phyloP scores from a whole-genome alignment of 2,329 filamentous ascomycete species.

The Penicillium sp. region DNA sequence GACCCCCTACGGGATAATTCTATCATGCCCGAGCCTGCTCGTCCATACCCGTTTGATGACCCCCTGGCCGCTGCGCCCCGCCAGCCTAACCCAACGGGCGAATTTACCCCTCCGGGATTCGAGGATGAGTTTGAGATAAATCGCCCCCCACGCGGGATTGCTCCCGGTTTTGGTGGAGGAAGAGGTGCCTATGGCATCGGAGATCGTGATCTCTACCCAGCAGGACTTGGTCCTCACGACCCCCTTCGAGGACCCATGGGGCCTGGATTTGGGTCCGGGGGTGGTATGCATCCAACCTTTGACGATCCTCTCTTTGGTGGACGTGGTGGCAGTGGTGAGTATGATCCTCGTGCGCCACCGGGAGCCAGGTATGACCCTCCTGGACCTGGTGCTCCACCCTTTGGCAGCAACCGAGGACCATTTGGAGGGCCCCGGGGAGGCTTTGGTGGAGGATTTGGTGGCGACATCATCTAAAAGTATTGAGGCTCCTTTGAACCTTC shows the following conservation, averaged over 20 bases:
- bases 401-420: conserved; percentile 46
- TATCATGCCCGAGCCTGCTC: conserved; percentile 57
- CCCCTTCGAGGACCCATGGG: conserved; percentile 70
- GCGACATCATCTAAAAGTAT: conserved; percentile 40
- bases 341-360: conserved; percentile 74
- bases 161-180: conserved; percentile 45
- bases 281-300: conserved; percentile 95
- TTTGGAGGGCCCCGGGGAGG: conserved; percentile 44
- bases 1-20: conserved; percentile 54
- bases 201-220: conserved; percentile 83
- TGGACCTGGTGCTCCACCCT: conserved; percentile 63
- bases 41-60: conserved; percentile 67
- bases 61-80: conserved; percentile 62
- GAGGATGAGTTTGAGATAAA: conserved; percentile 90
- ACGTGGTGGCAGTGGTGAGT: conserved; percentile 50
- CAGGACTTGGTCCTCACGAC: conserved; percentile 80
- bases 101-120: conserved; percentile 84
- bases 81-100: conserved; percentile 65
- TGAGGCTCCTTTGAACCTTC: too few species aligned
- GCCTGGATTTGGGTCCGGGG: conserved; percentile 60
- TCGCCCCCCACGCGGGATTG: conserved; percentile 58
- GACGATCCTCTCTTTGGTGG: conserved; percentile 83
- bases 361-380: conserved; percentile 91
- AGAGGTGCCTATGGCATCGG: conserved; percentile 69
- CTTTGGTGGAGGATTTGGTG: conserved; percentile 49